Conservation (phyloP, 495 filamentous ascomycete species). For the Xylaria sp. region DNA sequence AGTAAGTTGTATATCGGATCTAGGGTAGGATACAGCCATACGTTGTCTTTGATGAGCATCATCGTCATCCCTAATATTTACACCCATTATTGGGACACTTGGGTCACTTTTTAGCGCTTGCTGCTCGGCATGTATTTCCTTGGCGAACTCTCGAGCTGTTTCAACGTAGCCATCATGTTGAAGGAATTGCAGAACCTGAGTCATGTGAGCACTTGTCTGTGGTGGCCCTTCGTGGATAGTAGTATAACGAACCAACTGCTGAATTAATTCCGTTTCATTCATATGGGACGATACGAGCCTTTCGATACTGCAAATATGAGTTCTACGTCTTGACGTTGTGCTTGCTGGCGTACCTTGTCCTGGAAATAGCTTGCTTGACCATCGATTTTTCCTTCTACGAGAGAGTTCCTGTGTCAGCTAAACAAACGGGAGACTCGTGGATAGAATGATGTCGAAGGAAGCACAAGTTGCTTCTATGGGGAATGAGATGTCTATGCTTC, state of each 20-base stretch:
- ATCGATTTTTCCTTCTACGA: constrained; percentile 64
- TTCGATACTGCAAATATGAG: constrained; percentile 39
- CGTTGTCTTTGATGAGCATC: constrained; percentile 89
- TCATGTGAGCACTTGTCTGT: constrained; percentile 25
- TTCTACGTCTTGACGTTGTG: not conserved
- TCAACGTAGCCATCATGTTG: constrained; percentile 98
- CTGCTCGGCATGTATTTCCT: constrained; percentile 79
- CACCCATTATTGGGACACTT: constrained; percentile 60
- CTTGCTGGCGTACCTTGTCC: constrained; percentile 40
- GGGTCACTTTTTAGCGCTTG: constrained; percentile 65
- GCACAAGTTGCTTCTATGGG: not conserved
- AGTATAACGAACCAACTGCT: constrained; percentile 63
- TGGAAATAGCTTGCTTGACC: constrained; percentile 52
- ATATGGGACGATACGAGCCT: constrained; percentile 55
- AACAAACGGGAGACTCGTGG: not conserved
- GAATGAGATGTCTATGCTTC: constrained; percentile 22
- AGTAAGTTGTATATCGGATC: constrained; percentile 29
- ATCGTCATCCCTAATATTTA: constrained; percentile 83
- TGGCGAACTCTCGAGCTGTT: constrained; percentile 85
- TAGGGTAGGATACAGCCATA: constrained; percentile 49
- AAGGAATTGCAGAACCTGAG: constrained; percentile 81
- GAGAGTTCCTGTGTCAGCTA: not conserved
- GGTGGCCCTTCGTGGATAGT: not conserved
- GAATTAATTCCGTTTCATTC: constrained; percentile 79
- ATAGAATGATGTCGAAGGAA: not conserved